Percentiles rank a stretch among this genome's conserved stretches.
Evolutionary conservation across 768 basidiomycete species (phyloP).

Genomic region (Amanita thiersii): DNA sequence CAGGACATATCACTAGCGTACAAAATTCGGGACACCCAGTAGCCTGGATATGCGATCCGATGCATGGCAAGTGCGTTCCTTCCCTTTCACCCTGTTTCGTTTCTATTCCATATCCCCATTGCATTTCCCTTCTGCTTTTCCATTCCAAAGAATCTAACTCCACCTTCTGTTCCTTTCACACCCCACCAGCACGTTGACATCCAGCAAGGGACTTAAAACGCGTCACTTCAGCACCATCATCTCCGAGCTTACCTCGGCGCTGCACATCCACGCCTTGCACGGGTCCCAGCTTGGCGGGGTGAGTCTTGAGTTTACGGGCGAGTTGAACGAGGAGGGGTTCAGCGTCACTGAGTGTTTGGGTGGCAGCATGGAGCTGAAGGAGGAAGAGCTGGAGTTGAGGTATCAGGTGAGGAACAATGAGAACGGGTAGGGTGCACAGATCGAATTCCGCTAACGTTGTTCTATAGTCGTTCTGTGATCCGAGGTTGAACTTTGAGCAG

Average conservation of each 20-base stretch:
- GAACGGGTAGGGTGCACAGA: no score
- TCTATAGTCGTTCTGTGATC: slow-evolving; percentile 83
- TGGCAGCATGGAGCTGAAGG: slow-evolving; percentile 89
- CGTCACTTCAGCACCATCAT: slow-evolving; percentile 87
- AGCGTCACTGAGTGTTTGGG: slow-evolving; percentile 96
- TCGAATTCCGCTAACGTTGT: background rate
- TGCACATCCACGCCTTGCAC: slow-evolving; percentile 70
- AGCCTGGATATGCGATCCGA: slow-evolving; percentile 93
- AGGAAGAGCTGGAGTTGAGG: slow-evolving; percentile 82
- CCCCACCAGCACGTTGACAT: slow-evolving; percentile 66
- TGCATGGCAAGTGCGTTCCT: slow-evolving; percentile 92
- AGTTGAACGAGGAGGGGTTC: slow-evolving; percentile 83
- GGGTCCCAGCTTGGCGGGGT: slow-evolving; percentile 77
- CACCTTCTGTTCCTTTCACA: background rate
- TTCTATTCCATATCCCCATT: slow-evolving; percentile 4
- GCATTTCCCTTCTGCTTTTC: slow-evolving; percentile 6
- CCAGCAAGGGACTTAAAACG: slow-evolving; percentile 78
- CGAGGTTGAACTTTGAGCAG: slow-evolving; percentile 89
- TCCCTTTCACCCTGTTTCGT: slow-evolving; percentile 3
- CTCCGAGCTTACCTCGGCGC: slow-evolving; percentile 72
- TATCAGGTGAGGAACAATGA: slow-evolving; percentile 85
- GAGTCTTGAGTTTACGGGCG: slow-evolving; percentile 88
- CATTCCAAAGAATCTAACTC: background rate
- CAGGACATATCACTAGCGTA: slow-evolving; percentile 77
- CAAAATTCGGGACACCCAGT: slow-evolving; percentile 78